A percentile compares a stretch with the other conserved stretches of the same genome.
These are phyloP conservation scores for Mariannaea sp. DNA, from an alignment of 2,329 filamentous ascomycete genomes.

Conservation along the genomic window DNA sequence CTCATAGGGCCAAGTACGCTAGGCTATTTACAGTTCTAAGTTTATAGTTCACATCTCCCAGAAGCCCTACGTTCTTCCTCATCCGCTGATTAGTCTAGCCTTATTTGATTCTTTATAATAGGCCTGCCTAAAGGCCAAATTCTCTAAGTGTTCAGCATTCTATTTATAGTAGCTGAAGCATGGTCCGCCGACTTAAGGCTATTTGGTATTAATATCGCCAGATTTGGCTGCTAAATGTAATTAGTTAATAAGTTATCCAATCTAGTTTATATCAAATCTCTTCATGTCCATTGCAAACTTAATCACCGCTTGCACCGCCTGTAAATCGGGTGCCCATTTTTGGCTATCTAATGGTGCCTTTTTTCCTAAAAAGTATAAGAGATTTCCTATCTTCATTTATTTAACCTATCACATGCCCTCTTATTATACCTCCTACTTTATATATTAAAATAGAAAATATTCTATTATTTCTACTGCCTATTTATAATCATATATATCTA, in stretches of 20 bases:
- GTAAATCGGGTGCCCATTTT: neutral
- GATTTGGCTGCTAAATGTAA: neutral
- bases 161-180: neutral
- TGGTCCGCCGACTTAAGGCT: neutral
- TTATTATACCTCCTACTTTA: neutral
- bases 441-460: neutral
- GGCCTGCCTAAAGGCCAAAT: neutral
- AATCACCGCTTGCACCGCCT: neutral
- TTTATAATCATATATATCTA: neutral
- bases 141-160: neutral
- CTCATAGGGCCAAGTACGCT: too few relatives aligned
- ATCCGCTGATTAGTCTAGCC: neutral
- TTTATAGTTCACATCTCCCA: too few relatives aligned
- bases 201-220: neutral
- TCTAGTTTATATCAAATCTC: conserved; percentile 1
- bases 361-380: neutral
- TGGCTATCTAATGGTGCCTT: neutral
- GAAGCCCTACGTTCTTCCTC: too few relatives aligned
- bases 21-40: too few relatives aligned
- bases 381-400: neutral
- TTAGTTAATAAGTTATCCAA: neutral
- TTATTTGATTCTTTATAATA: neutral
- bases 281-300: conserved; percentile 17
- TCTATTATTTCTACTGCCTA: conserved; percentile 3
- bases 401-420: neutral